Base-by-base conservation (phyloP, 2,329 filamentous ascomycete species). In the Cadophora luteo-olivacea region DNA sequence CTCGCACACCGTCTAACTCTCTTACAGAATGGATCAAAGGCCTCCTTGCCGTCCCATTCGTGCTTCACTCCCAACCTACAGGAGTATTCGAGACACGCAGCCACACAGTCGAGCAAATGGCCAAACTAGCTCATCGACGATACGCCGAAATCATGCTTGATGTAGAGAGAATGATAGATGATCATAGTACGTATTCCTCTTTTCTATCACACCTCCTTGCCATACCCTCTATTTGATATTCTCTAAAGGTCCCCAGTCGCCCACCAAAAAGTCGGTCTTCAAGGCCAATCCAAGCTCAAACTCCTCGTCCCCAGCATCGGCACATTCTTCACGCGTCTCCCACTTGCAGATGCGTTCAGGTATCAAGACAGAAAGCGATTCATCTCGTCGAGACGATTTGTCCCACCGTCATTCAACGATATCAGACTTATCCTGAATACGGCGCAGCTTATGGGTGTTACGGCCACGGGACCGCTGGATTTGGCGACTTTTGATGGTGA, bases 401-500 rank as follows among this genome's bases (percentile, higher is more conserved):
- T 99, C 1, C 92, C 95, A 0, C 96, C 96, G 0, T 97, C 93
- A 1, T 99, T 99, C 86, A 99, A 99, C 81, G 96, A 99, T 78
- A 89, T 99, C 68, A 90, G 96, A 1, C 85, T 97, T 29, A 91
- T 97, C 63, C 87, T 99, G 74, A 99, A 99, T 81, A 96, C 96
- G 49, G 94, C 96, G 22, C 96, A 99, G 81, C 85, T 95, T 69
- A 94, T 97, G 90, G 93, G 93, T 49, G 87, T 98, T n/a, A 91
- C 93, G 19, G 88, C 88, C 29, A 83, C 84, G 55, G 90, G 91
- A 25, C 86, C 88, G 4, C 85, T 97, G 9, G 89, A 96, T 74
- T 86, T 99, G 4, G 91, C 97, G 65, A 99, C 96, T 0, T 99
- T 99, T 78, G 96, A 99, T 80, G 96, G 96, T 80, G 96, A 99